Evolutionary conservation across 2,329 filamentous ascomycete species (phyloP).

Genomic region (Cordyceps fumosorosea): DNA sequence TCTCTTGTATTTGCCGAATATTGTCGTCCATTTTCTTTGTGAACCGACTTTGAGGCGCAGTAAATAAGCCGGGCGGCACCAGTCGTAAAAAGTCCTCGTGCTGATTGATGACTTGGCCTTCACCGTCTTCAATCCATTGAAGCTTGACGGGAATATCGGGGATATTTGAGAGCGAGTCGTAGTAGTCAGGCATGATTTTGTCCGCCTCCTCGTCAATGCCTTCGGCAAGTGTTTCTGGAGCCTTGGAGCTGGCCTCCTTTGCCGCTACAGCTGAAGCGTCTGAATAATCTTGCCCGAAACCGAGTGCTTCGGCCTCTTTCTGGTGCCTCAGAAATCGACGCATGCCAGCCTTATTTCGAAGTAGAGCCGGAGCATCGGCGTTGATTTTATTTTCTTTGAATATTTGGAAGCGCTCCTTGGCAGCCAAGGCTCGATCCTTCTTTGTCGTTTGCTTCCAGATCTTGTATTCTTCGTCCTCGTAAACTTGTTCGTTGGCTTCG

Average conservation of each 20-base stretch:
- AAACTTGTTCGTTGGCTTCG: slow-evolving; percentile 65
- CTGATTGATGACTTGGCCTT: slow-evolving; percentile 83
- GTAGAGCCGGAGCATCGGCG: slow-evolving; percentile 75
- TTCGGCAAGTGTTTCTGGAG: slow-evolving; percentile 77
- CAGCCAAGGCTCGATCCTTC: slow-evolving; percentile 80
- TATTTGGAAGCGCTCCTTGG: slow-evolving; percentile 78
- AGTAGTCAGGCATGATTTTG: slow-evolving; percentile 85
- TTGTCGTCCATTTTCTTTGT: slow-evolving; percentile 81
- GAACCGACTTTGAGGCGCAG: slow-evolving; percentile 65
- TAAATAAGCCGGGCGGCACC: slow-evolving; percentile 68
- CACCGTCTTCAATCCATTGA: slow-evolving; percentile 82
- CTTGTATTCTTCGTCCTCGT: slow-evolving; percentile 91
- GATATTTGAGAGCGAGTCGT: slow-evolving; percentile 77
- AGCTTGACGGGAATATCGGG: slow-evolving; percentile 75
- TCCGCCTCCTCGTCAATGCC: slow-evolving; percentile 90
- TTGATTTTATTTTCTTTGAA: slow-evolving; percentile 84
- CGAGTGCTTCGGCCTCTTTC: slow-evolving; percentile 55
- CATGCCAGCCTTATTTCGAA: slow-evolving; percentile 84
- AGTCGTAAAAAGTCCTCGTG: slow-evolving; percentile 78
- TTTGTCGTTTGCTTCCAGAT: slow-evolving; percentile 99
- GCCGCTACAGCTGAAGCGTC: slow-evolving; percentile 32
- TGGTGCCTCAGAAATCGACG: slow-evolving; percentile 77
- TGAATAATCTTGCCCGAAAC: slow-evolving; percentile 33
- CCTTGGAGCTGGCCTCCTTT: slow-evolving; percentile 40
- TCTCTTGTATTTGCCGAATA: slow-evolving; percentile 93